Evolutionary conservation across 2,329 filamentous ascomycete species (phyloP).

Genomic region (Nannizziopsis arthrosporioides): DNA sequence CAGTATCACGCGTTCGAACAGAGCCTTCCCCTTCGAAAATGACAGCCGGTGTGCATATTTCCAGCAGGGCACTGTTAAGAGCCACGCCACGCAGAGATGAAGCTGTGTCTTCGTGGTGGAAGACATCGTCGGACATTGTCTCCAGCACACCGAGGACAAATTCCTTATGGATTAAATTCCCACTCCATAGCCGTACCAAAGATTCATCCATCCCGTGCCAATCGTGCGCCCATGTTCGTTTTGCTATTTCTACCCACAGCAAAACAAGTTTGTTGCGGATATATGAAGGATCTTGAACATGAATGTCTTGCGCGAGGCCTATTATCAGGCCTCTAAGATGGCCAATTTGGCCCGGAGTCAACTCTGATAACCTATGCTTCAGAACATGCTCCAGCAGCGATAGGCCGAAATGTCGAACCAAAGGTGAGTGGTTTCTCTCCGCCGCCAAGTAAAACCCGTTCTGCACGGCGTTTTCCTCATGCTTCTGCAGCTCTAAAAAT

Average conservation of each 20-base stretch:
- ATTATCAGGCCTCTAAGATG: slow-evolving; percentile 66
- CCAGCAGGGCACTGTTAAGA: slow-evolving; percentile 79
- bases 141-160: slow-evolving; percentile 82
- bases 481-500: slow-evolving; percentile 79
- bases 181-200: slow-evolving; percentile 67
- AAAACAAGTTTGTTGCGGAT: slow-evolving; percentile 88
- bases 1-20: slow-evolving; percentile 54
- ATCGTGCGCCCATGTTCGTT: slow-evolving; percentile 80
- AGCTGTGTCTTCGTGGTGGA: slow-evolving; percentile 77
- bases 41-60: slow-evolving; percentile 73
- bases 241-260: slow-evolving; percentile 89
- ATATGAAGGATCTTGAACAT: slow-evolving; percentile 63
- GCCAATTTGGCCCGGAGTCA: slow-evolving; percentile 54
- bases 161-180: slow-evolving; percentile 57
- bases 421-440: slow-evolving; percentile 60
- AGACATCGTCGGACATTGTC: slow-evolving; percentile 85
- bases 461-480: slow-evolving; percentile 63
- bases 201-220: slow-evolving; percentile 92
- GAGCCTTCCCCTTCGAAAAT: slow-evolving; percentile 68
- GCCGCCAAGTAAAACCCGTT: slow-evolving; percentile 75
- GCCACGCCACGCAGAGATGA: slow-evolving; percentile 72
- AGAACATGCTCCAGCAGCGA: slow-evolving; percentile 84
- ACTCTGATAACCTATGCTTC: slow-evolving; percentile 69
- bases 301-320: slow-evolving; percentile 60
- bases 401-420: slow-evolving; percentile 86